Base-by-base conservation (phyloP, 2,329 filamentous ascomycete genomes). In the Cordyceps cicadae region DNA sequence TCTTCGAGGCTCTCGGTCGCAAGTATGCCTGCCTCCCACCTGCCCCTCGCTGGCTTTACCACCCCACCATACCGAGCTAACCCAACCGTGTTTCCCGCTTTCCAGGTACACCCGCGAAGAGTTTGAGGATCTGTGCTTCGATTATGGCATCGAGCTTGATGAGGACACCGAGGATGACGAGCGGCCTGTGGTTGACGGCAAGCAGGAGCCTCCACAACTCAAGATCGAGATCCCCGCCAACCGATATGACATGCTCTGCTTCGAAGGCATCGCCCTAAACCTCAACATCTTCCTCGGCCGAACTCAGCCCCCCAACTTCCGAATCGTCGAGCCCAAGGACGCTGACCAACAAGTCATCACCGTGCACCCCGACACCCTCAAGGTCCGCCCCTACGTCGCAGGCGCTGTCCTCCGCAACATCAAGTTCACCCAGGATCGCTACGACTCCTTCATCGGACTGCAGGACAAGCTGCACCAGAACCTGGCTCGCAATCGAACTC, bases 391-490 rank as follows among this genome's bases (percentile, higher is more conserved):
- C 46, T 90, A 94, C 66, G 89, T 96, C 65, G 90, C 93, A 17
- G 92, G 89, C 63, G 92, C 93, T 53, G 89, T 99, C 66, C 79
- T 99, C 64, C 87, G 94, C 66, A 90, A 92, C 72, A 83, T 99
- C 79, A 91, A 87, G 70, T 97, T 99, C 81, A 92, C 90, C 67
- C 83, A 94, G 78, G 90, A 87, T 67, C 84, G 89, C 66, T 99
- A 99, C 75, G 90, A 96, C 68, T 97, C 92, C 70, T 99, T 99
- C 88, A 99, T 99, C 72, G 85, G 88, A 61, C 83, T 99, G 53
- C 94, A 99, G 78, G 95, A 99, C 78, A 99, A 99, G 79, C 84
- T 99, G 53, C 94, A 99, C 78, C 89, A 93, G 73, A 99, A 99
- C 72, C 79, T 99, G 66, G 95, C 94, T 54, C 86, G 94, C 64